Percentiles rank a stretch among this genome's conserved stretches.
Conservation (phyloP, 768 basidiomycete species). For the Phlebiopsis gigantea region DNA sequence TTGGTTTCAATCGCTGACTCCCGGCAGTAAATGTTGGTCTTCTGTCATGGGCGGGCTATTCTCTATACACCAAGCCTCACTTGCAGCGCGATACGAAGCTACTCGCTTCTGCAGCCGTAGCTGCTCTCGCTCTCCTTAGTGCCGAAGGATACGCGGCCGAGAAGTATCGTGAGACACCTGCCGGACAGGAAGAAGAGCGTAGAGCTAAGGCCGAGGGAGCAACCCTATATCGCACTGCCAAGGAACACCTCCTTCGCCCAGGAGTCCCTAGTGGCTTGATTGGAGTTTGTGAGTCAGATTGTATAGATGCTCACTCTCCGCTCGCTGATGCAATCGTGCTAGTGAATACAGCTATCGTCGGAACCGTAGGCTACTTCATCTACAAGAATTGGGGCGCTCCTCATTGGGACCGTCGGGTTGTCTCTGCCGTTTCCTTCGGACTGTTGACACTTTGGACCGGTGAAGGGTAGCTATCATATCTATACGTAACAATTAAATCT, state of each 20-base stretch:
- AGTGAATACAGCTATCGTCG: conserved; percentile 64
- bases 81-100: conserved; percentile 52
- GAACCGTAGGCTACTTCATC: conserved; percentile 55
- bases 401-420: conserved; percentile 57
- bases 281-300: conserved; percentile 44
- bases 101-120: conserved; percentile 47
- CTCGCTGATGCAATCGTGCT: background rate
- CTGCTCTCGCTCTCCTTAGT: conserved; percentile 51
- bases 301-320: background rate
- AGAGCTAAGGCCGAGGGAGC: conserved; percentile 55
- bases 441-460: conserved; percentile 56
- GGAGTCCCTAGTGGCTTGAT: conserved; percentile 61
- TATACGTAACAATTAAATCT: background rate
- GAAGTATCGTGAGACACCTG: conserved; percentile 51
- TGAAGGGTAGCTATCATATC: conserved; percentile 50
- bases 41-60: conserved; percentile 53
- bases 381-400: conserved; percentile 64
- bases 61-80: conserved; percentile 56
- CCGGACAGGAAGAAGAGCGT: conserved; percentile 51
- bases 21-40: conserved; percentile 67
- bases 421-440: conserved; percentile 54
- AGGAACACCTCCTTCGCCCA: conserved; percentile 56
- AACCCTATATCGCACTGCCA: conserved; percentile 45
- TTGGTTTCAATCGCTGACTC: background rate
- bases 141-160: conserved; percentile 62